Conservation (phyloP, 2,329 filamentous ascomycete species). For the Geoglossum cookeanum region DNA sequence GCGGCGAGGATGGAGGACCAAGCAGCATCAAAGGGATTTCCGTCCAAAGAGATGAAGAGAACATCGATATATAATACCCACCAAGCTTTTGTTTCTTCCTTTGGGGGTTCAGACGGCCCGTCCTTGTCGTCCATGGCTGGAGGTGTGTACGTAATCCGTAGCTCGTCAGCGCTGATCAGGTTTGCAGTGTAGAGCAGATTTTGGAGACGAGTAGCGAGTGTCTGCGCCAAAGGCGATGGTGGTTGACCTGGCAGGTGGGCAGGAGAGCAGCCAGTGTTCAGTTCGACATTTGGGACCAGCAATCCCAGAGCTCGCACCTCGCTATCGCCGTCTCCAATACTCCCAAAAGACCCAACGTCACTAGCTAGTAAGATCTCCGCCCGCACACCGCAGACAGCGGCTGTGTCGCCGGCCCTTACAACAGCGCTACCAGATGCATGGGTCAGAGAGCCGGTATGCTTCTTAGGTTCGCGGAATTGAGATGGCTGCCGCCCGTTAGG, state of each 20-base stretch:
- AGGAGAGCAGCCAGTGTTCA: conserved; percentile 78
- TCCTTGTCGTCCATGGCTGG: conserved; percentile 18
- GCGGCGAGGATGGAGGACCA: conserved; percentile 76
- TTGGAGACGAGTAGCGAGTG: conserved; percentile 61
- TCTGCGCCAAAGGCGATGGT: conserved; percentile 63
- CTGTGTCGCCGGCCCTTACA: conserved; percentile 73
- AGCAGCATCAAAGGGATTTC: conserved; percentile 77
- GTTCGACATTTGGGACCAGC: conserved; percentile 81
- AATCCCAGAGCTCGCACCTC: conserved; percentile 39
- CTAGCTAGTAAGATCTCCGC: conserved; percentile 63
- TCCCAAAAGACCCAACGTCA: conserved; percentile 42
- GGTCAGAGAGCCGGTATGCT: conserved; percentile 69
- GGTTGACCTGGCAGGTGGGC: conserved; percentile 69
- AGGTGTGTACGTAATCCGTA: conserved; percentile 52
- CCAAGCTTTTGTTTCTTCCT: conserved; percentile 53
- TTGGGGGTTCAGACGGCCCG: conserved; percentile 6
- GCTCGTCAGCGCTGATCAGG: conserved; percentile 44
- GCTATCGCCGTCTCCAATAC: conserved; percentile 20
- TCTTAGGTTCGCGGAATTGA: conserved; percentile 50
- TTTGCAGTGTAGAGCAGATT: conserved; percentile 54
- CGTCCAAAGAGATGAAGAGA: conserved; percentile 84
- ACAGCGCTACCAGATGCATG: conserved; percentile 83
- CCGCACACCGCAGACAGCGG: conserved; percentile 83
- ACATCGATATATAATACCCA: conserved; percentile 93
- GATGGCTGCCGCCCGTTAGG: conserved; percentile 62